A percentile compares a stretch with the other conserved stretches of the same genome.
Conservation (phyloP, 371 early-diverging fungal species). For the Rhizopus delemar region DNA sequence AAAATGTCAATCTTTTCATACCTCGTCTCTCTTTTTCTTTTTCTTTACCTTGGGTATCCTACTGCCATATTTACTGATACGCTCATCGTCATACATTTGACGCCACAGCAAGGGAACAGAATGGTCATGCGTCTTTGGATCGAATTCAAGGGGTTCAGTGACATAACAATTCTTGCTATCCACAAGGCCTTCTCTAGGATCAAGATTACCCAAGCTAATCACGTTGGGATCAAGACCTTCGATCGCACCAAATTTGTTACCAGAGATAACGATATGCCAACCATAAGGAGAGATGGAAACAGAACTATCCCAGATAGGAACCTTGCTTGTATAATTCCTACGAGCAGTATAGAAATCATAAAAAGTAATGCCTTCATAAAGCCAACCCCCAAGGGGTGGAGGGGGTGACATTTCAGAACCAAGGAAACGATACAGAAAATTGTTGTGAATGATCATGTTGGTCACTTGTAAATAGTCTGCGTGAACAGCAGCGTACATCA, state of each 20-base stretch:
- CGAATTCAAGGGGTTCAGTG: constrained; percentile 31
- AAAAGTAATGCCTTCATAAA: constrained; percentile 47
- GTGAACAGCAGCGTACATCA: constrained; percentile 45
- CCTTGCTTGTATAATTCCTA: constrained; percentile 37
- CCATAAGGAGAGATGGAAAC: constrained; percentile 44
- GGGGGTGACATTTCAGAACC: constrained; percentile 21
- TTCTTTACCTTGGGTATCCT: constrained; percentile 34
- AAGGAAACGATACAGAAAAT: constrained; percentile 43
- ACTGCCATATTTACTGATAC: constrained; percentile 24
- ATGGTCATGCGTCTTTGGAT: not conserved
- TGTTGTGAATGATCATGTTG: constrained; percentile 44
- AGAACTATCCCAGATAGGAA: constrained; percentile 43
- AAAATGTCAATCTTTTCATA: constrained; percentile 1
- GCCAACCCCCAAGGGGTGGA: constrained; percentile 36
- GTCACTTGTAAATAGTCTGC: constrained; percentile 43
- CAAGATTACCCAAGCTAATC: constrained; percentile 45
- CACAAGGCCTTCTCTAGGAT: constrained; percentile 25
- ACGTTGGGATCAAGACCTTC: constrained; percentile 39
- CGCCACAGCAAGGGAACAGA: constrained; percentile 39
- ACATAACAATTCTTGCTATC: constrained; percentile 45
- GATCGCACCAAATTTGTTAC: constrained; percentile 42
- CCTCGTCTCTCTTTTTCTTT: not conserved
- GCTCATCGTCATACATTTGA: constrained; percentile 28
- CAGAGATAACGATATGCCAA: constrained; percentile 32
- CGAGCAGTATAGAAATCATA: constrained; percentile 50